Percentiles rank a stretch among this genome's conserved stretches.
Evolutionary conservation across 73 alveolate genomes (phyloP).

Genomic region (Paramecium primaurelia): DNA sequence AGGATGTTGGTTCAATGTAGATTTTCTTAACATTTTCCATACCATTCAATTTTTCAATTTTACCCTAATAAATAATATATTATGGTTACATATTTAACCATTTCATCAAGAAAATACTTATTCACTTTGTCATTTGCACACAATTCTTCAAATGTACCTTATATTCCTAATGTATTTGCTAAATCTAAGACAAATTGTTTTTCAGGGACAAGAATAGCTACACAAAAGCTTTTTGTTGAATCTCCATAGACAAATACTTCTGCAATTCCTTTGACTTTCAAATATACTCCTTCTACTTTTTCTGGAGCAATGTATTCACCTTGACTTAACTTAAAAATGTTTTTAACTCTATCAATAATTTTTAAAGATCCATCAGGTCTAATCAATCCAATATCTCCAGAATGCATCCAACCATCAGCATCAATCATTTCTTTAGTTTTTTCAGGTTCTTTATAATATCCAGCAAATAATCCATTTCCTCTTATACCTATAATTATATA

Average conservation of each 20-base stretch:
- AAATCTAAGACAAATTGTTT: constrained; percentile 63
- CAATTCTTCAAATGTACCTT: constrained; percentile 56
- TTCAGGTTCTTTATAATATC: constrained; percentile 88
- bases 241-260: constrained; percentile 96
- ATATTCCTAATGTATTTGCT: constrained; percentile 17
- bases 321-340: constrained; percentile 86
- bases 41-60: constrained; percentile 70
- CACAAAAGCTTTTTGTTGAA: constrained; percentile 78
- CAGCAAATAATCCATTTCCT: constrained; percentile 81
- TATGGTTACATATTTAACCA: constrained; percentile 39
- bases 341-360: constrained; percentile 89
- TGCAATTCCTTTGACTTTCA: constrained; percentile 74
- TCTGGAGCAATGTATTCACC: constrained; percentile 98
- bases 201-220: constrained; percentile 90
- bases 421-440: constrained; percentile 87
- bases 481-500: constrained; percentile 39
- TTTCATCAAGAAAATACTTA: constrained; percentile 46
- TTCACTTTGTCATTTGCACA: constrained; percentile 36
- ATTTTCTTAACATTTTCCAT: constrained; percentile 83
- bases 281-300: constrained; percentile 83
- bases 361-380: constrained; percentile 71
- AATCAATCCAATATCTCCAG: constrained; percentile 92
- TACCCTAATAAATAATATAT: constrained; percentile 29
- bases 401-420: constrained; percentile 93
- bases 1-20: constrained; percentile 69